Evolutionary conservation across 2,329 filamentous ascomycete genomes (phyloP).

Genomic region (Diplodia scrobiculata): DNA sequence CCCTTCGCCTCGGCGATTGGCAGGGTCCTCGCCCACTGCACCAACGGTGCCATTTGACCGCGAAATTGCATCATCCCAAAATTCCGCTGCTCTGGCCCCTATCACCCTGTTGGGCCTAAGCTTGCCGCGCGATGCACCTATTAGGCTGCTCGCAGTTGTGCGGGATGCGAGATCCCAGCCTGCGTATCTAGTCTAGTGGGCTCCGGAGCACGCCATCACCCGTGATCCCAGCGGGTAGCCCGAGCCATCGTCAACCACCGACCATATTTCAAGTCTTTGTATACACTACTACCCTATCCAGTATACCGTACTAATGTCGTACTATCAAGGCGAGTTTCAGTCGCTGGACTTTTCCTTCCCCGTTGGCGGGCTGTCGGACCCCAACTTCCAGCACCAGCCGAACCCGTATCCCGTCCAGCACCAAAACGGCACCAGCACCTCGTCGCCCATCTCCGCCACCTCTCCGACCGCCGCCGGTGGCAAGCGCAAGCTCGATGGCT

Average conservation of each 20-base stretch:
- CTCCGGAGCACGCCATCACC: constrained; percentile 45
- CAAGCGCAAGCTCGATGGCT: constrained; percentile 52
- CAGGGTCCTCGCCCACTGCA: constrained; percentile 15
- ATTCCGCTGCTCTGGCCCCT: constrained; percentile 24
- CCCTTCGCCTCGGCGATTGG: constrained; percentile 30
- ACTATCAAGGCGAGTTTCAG: constrained; percentile 48
- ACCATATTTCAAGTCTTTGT: constrained; percentile 28
- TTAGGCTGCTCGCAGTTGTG: constrained; percentile 25
- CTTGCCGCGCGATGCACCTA: constrained; percentile 27
- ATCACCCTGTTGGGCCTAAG: constrained; percentile 24
- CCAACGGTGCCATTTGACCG: constrained; percentile 22
- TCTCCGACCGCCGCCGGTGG: constrained; percentile 36
- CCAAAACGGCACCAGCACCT: constrained; percentile 34
- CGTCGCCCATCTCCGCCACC: constrained; percentile 40
- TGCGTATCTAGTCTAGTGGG: constrained; percentile 24
- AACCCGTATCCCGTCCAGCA: constrained; percentile 35
- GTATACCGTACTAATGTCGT: constrained; percentile 27
- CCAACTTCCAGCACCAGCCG: constrained; percentile 37
- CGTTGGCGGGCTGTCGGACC: constrained; percentile 39
- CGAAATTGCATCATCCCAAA: constrained; percentile 26
- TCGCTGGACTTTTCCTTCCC: constrained; percentile 52
- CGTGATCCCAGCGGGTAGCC: constrained; percentile 30
- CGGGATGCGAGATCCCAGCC: constrained; percentile 29
- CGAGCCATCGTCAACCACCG: constrained; percentile 22
- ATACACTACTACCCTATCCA: constrained; percentile 18